A percentile compares a stretch with the other conserved stretches of the same genome.
These are phyloP conservation scores for Leishmania gerbilli DNA, from an alignment of 208 protist species.

Conservation along the genomic window DNA sequence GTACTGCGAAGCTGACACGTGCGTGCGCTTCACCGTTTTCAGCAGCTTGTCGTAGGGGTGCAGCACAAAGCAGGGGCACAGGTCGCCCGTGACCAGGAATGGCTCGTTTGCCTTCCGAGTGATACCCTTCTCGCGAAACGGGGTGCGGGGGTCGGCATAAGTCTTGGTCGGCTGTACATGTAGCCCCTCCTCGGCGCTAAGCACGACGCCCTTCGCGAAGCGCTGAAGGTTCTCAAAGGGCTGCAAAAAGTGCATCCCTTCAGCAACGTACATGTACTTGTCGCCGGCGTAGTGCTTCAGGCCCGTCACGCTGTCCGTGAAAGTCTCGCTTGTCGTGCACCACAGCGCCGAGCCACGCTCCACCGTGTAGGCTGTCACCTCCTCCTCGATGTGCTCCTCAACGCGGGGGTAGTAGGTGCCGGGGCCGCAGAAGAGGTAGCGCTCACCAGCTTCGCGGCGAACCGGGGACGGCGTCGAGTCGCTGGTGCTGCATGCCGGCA, in stretches of 20 bases:
- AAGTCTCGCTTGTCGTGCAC: slow-evolving; percentile 42
- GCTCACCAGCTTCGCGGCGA: slow-evolving; percentile 47
- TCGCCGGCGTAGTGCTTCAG: slow-evolving; percentile 56
- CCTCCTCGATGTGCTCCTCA: slow-evolving; percentile 57
- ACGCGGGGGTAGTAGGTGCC: slow-evolving; percentile 77
- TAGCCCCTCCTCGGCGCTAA: slow-evolving; percentile 82
- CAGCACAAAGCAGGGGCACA: slow-evolving; percentile 84
- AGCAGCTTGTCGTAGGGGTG: slow-evolving; percentile 94
- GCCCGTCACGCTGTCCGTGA: slow-evolving; percentile 35
- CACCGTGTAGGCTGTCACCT: slow-evolving; percentile 34
- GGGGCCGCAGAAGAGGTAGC: slow-evolving; percentile 63
- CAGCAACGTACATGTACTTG: slow-evolving; percentile 55
- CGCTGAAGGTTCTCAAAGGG: slow-evolving; percentile 82
- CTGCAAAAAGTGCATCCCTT: slow-evolving; percentile 66
- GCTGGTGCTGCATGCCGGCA: background rate
- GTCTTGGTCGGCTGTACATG: slow-evolving; percentile 79
- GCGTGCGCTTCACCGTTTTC: slow-evolving; percentile 57
- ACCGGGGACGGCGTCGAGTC: background rate
- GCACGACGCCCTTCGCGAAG: slow-evolving; percentile 47
- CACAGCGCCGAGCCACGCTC: slow-evolving; percentile 37
- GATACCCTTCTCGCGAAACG: slow-evolving; percentile 50
- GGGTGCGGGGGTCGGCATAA: slow-evolving; percentile 85
- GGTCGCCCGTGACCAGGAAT: slow-evolving; percentile 86
- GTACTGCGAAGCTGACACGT: slow-evolving; percentile 45
- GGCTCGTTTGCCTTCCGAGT: slow-evolving; percentile 65